These are phyloP conservation scores for Calvatia gigantea DNA, from an alignment of 768 basidiomycete species.

Conservation along the genomic window DNA sequence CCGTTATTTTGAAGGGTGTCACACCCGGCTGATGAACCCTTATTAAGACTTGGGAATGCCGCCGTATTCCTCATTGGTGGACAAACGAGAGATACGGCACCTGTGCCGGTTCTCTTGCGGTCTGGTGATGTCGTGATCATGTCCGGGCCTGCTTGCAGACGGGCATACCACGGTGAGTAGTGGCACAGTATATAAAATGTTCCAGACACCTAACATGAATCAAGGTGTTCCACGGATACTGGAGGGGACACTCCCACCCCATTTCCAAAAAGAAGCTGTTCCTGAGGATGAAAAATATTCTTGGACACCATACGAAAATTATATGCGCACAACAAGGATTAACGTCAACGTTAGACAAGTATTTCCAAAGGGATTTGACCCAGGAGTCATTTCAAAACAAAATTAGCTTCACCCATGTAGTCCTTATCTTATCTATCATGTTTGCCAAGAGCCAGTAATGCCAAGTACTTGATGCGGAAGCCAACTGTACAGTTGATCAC, in stretches of 20 bases:
- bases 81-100: constrained; percentile 68
- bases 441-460: neutral
- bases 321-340: constrained; percentile 68
- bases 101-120: constrained; percentile 79
- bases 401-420: neutral
- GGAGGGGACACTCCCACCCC: constrained; percentile 70
- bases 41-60: constrained; percentile 80
- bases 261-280: constrained; percentile 34
- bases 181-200: too few relatives aligned
- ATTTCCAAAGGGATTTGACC: constrained; percentile 67
- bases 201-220: neutral
- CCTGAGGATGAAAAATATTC: constrained; percentile 29
- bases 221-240: constrained; percentile 79
- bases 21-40: neutral
- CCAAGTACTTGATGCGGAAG: neutral
- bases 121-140: constrained; percentile 93
- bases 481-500: constrained; percentile 10
- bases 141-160: constrained; percentile 81
- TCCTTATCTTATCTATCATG: neutral
- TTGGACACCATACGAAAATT: constrained; percentile 63
- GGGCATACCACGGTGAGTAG: constrained; percentile 73
- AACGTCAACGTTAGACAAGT: constrained; percentile 93
- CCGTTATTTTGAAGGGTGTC: neutral
- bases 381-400: constrained; percentile 10
- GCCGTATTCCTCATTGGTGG: constrained; percentile 91